Evolutionary conservation across 1,284 basidiomycete genomes (phyloP).

Genomic region (Malassezia caprae): DNA sequence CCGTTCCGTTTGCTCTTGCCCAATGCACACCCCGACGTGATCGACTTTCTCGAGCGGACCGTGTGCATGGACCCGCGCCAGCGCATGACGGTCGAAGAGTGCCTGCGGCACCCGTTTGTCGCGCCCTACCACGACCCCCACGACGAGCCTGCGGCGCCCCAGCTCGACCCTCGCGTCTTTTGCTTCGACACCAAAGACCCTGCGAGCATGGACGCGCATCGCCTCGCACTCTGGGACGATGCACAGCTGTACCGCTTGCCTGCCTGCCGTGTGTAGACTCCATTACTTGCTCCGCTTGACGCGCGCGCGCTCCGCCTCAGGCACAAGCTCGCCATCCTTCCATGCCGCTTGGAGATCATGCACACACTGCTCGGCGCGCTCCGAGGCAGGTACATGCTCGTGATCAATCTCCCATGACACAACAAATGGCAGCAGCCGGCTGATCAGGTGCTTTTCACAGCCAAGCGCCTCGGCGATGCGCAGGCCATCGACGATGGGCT

Average conservation of each 20-base stretch:
- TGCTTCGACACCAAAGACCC: slow-evolving; percentile 33
- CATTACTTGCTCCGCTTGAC: neutral
- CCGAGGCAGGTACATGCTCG: neutral
- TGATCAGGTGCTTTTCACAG: slow-evolving; percentile 27
- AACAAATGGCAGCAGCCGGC: slow-evolving; percentile 28
- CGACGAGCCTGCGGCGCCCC: slow-evolving; percentile 36
- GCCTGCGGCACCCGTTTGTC: slow-evolving; percentile 41
- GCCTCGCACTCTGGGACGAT: slow-evolving; percentile 37
- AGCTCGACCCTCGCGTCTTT: slow-evolving; percentile 31
- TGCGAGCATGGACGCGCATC: slow-evolving; percentile 31
- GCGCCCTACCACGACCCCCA: slow-evolving; percentile 40
- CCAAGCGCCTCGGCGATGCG: slow-evolving; percentile 22
- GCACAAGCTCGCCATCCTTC: slow-evolving; percentile 32
- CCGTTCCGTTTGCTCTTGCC: slow-evolving; percentile 22
- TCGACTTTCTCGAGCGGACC: slow-evolving; percentile 84
- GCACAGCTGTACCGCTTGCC: slow-evolving; percentile 18
- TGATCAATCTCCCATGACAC: slow-evolving; percentile 35
- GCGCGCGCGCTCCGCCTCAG: slow-evolving; percentile 21
- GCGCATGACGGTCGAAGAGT: slow-evolving; percentile 43
- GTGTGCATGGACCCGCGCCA: slow-evolving; percentile 56
- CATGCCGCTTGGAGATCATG: slow-evolving; percentile 29
- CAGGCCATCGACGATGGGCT: slow-evolving; percentile 33
- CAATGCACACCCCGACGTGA: slow-evolving; percentile 52
- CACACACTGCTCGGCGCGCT: slow-evolving; percentile 16
- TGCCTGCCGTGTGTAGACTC: neutral